Percentiles rank a stretch among this genome's conserved stretches.
Conservation (phyloP, 768 basidiomycete species). For the Mycena filopes region DNA sequence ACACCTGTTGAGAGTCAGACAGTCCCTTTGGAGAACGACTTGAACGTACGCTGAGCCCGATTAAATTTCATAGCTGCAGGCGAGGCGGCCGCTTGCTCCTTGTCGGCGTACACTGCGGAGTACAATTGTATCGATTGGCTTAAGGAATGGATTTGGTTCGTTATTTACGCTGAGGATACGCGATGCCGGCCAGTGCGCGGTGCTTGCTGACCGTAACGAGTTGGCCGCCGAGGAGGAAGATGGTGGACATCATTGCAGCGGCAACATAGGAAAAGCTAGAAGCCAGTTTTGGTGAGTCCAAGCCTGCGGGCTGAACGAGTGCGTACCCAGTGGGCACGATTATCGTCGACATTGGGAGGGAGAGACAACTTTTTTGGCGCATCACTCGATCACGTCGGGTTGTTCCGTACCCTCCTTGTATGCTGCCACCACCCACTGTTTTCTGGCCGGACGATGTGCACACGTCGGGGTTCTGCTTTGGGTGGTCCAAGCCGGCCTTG, state of each 20-base stretch:
- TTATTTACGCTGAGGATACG: constrained; percentile 39
- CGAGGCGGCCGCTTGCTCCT: constrained; percentile 40
- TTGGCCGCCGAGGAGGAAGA: constrained; percentile 41
- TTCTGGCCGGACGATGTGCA: constrained; percentile 70
- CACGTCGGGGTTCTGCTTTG: constrained; percentile 64
- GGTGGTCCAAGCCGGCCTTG: constrained; percentile 61
- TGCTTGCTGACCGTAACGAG: constrained; percentile 31
- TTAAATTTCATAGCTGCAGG: constrained; percentile 42
- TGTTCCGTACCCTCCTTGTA: no score
- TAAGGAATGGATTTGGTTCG: no score
- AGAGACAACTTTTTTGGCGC: no score
- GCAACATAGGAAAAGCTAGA: neutral
- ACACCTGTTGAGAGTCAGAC: constrained; percentile 34
- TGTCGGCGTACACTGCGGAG: constrained; percentile 43
- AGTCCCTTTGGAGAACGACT: constrained; percentile 30
- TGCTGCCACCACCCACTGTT: constrained; percentile 46
- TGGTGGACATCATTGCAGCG: neutral
- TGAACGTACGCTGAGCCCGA: constrained; percentile 42
- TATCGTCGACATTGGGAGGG: no score
- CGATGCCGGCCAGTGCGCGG: constrained; percentile 39
- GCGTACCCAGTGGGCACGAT: no score
- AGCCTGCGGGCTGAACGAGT: no score
- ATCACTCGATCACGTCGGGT: no score
- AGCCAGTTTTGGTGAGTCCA: no score
- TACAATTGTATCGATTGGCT: no score